Percentiles rank a stretch among this genome's conserved stretches.
Conservation (phyloP, 306 rosid species). For the Malus asiatica region DNA sequence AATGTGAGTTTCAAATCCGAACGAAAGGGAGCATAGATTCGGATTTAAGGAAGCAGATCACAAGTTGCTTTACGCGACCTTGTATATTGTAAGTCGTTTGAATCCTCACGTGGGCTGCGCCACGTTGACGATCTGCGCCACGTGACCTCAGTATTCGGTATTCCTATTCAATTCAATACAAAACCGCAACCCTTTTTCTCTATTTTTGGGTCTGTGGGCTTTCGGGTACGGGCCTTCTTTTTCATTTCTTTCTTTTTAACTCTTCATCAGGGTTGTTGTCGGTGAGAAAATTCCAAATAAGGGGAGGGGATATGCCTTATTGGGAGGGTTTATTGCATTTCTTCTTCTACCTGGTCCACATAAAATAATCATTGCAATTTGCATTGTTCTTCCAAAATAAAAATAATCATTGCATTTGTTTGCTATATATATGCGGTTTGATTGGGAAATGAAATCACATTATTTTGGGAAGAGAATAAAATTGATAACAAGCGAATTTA, state of each 20-base stretch:
- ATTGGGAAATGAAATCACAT: too few relatives aligned
- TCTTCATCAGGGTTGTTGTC: background rate
- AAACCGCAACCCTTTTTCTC: background rate
- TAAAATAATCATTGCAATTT: too few relatives aligned
- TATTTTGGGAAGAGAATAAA: too few relatives aligned
- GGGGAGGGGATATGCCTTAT: too few relatives aligned
- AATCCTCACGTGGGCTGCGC: background rate
- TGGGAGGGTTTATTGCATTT: too few relatives aligned
- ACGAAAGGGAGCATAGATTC: background rate
- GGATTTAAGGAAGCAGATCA: background rate
- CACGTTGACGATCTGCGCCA: background rate
- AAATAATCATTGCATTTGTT: too few relatives aligned
- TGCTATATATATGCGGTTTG: too few relatives aligned
- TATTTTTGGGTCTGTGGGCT: background rate
- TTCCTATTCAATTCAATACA: background rate
- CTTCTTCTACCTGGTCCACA: too few relatives aligned
- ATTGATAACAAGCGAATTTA: rapidly evolving
- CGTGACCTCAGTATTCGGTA: background rate
- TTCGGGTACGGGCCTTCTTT: background rate
- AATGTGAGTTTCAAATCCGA: background rate
- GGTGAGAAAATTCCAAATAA: background rate
- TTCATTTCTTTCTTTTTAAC: background rate
- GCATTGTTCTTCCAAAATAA: too few relatives aligned
- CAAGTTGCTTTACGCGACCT: background rate
- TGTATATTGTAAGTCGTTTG: background rate